These are phyloP conservation scores for Trichoderma aggressivum DNA, from an alignment of 2,329 filamentous ascomycete species.

Conservation along the genomic window DNA sequence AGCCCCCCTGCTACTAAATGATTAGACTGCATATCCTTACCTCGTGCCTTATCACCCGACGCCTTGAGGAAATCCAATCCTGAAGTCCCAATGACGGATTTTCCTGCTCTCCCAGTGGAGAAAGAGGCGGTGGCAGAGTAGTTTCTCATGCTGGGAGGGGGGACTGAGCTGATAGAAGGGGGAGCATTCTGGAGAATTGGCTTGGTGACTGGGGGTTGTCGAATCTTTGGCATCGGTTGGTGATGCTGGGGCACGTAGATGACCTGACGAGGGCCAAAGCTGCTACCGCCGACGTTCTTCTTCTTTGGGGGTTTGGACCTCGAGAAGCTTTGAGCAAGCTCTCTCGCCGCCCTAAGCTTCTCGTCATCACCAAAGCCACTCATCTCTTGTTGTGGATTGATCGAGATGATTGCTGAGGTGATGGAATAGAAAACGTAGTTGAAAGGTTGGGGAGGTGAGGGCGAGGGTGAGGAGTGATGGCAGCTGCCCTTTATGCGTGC, in stretches of 20 bases:
- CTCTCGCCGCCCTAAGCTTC: constrained; percentile 29
- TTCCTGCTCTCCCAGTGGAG: constrained; percentile 11
- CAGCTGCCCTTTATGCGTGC: background rate
- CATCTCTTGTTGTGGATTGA: constrained; percentile 7
- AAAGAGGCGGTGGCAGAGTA: constrained; percentile 19
- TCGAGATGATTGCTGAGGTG: too few species aligned
- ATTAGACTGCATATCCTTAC: background rate
- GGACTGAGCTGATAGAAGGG: background rate
- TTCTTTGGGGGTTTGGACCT: constrained; percentile 2
- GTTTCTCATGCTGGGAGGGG: constrained; percentile 23
- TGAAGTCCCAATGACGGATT: constrained; percentile 23
- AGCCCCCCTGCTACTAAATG: background rate
- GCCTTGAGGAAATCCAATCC: constrained; percentile 26
- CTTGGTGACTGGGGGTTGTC: background rate
- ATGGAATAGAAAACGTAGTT: background rate
- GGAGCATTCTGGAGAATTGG: background rate
- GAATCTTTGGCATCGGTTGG: background rate
- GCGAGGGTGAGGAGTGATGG: background rate
- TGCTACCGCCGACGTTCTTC: background rate
- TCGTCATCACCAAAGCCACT: constrained; percentile 25
- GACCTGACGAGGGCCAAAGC: background rate
- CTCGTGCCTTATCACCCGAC: background rate
- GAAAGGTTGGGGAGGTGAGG: background rate
- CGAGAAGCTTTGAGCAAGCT: constrained; percentile 28
- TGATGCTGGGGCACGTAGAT: background rate